A percentile compares a stretch with the other conserved stretches of the same genome.
Conservation (phyloP, 176 grass and related monocot genomes). For the Pharus latifolius region DNA sequence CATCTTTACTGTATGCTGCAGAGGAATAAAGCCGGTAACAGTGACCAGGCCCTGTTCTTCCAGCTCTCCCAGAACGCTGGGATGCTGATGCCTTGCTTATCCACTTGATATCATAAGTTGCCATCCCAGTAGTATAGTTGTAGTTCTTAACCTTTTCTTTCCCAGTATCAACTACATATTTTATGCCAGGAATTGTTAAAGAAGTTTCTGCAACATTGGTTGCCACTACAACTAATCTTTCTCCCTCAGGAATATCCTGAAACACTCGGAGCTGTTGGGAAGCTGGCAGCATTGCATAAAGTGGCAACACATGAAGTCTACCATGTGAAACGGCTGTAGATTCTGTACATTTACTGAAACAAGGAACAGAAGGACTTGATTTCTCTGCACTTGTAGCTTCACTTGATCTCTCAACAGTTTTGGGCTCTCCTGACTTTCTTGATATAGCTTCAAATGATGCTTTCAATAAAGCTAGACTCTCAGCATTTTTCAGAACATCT, state of each 20-base stretch:
- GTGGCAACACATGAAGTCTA: constrained; percentile 59
- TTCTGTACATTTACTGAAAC: constrained; percentile 7
- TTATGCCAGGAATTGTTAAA: constrained; percentile 91
- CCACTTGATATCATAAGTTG: constrained; percentile 81
- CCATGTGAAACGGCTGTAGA: constrained; percentile 2
- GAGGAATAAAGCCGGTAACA: constrained; percentile 88
- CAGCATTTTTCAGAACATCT: constrained; percentile 52
- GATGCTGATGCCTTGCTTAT: constrained; percentile 96
- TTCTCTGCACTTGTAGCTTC: constrained; percentile 19
- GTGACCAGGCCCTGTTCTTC: constrained; percentile 89
- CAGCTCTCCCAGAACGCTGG: constrained; percentile 85
- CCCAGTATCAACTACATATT: constrained; percentile 91
- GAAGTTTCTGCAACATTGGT: constrained; percentile 99
- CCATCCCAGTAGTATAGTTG: constrained; percentile 58
- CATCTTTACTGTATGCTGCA: constrained; percentile 85
- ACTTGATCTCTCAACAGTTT: constrained; percentile 6
- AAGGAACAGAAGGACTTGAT: constrained; percentile 1
- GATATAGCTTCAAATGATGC: constrained; percentile 70
- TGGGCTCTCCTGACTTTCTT: constrained; percentile 17
- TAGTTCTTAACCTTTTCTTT: constrained; percentile 98
- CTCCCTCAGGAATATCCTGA: constrained; percentile 57
- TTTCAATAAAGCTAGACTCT: constrained; percentile 51
- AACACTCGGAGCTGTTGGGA: constrained; percentile 77
- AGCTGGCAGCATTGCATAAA: constrained; percentile 95
- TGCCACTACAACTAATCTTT: constrained; percentile 90